Percentiles rank a stretch among this genome's conserved stretches.
phyloP scores from a whole-genome alignment of 352 stramenopile species.

The Phytophthora citricola region DNA sequence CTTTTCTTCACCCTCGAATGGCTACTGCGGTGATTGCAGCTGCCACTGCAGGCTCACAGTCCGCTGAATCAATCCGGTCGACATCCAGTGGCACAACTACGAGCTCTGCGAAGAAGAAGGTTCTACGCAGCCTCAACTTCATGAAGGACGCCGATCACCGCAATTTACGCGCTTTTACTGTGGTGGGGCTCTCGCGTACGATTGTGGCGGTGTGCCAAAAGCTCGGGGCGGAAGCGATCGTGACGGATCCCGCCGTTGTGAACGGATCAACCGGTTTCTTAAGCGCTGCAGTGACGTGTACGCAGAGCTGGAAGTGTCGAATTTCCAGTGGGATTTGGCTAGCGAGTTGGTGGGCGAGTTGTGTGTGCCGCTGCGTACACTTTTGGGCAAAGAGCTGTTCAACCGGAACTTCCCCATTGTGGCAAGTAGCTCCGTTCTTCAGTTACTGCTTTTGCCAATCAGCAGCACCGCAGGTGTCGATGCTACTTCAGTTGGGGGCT shows the following conservation, averaged over 20 bases:
- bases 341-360: conserved; percentile 78
- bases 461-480: conserved; percentile 22
- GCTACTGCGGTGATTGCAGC: conserved; percentile 61
- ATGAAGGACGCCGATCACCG: conserved; percentile 59
- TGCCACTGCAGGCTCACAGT: conserved; percentile 32
- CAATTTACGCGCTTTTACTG: conserved; percentile 68
- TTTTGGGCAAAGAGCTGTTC: conserved; percentile 67
- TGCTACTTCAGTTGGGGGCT: conserved; percentile 11
- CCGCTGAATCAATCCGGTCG: conserved; percentile 13
- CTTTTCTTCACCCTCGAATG: conserved; percentile 70
- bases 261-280: conserved; percentile 67
- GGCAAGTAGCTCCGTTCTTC: conserved; percentile 63
- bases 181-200: conserved; percentile 66
- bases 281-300: conserved; percentile 75
- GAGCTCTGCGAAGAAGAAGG: conserved; percentile 39
- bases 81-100: conserved; percentile 17
- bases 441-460: conserved; percentile 69
- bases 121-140: conserved; percentile 51
- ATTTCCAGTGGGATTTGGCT: conserved; percentile 82
- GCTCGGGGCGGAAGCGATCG: conserved; percentile 53
- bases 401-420: conserved; percentile 63
- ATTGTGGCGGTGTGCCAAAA: conserved; percentile 72
- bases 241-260: conserved; percentile 46
- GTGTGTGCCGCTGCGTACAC: conserved; percentile 58
- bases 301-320: conserved; percentile 74